Percentiles rank a stretch among this genome's conserved stretches.
Conservation (phyloP, 2,329 filamentous ascomycete genomes). For the Stagonosporopsis chrysanthemi region DNA sequence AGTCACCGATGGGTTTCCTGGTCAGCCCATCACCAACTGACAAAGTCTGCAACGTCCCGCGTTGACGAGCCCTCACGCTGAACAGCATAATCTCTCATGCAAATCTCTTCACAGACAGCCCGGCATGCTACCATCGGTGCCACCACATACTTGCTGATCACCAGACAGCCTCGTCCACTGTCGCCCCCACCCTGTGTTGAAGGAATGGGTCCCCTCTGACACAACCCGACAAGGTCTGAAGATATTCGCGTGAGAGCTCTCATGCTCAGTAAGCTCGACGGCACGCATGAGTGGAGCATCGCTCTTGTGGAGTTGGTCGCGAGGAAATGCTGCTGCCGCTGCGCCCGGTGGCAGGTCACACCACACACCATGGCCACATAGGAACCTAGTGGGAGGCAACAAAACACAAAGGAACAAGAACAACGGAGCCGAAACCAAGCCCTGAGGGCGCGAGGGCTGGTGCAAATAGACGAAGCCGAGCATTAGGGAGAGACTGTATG, state of each 20-base stretch:
- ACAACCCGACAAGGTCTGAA: conserved; percentile 25
- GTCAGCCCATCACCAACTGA: conserved; percentile 14
- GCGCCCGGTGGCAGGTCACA: conserved; percentile 16
- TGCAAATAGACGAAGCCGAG: no score
- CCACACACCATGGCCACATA: conserved; percentile 12
- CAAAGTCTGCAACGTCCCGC: conserved; percentile 22
- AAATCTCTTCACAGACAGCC: conserved; percentile 12
- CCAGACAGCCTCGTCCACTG: conserved; percentile 17
- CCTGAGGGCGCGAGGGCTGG: no score
- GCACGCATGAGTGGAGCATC: conserved; percentile 11
- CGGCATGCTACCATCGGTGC: conserved; percentile 14
- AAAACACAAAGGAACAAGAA: no score
- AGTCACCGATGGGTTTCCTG: no score
- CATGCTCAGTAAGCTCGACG: conserved; percentile 13
- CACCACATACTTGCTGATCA: conserved; percentile 17
- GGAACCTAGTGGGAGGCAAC: conserved; percentile 7
- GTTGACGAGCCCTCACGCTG: conserved; percentile 10
- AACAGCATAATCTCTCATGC: conserved; percentile 12
- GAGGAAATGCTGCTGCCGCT: conserved; percentile 12
- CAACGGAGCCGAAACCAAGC: no score
- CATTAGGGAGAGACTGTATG: no score
- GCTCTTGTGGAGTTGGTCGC: conserved; percentile 7
- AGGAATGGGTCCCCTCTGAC: conserved; percentile 6
- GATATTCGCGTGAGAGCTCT: conserved; percentile 25
- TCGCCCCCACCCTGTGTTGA: conserved; percentile 4